Evolutionary conservation across 768 basidiomycete species (phyloP), one percentile per base, ranked within the genome.

Genomic region (Cubamyces lactineus): DNA sequence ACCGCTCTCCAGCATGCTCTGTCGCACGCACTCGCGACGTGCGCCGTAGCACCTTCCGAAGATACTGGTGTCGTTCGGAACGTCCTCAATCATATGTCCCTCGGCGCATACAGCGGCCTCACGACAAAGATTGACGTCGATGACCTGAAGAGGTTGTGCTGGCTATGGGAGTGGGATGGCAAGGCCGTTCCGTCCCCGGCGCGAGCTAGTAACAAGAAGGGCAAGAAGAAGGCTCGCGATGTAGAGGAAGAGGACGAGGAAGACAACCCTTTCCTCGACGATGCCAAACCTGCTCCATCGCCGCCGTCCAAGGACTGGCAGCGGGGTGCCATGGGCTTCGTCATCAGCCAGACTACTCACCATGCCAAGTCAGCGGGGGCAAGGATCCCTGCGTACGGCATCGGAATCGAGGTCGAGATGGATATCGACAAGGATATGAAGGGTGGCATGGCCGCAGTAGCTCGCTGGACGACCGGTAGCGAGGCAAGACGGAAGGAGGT

Each of bases 81-180:
- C 71, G 90, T 94, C 21, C 79, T 94, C 49, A 93, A 91, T 67
- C 86, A 92, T 68, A 71, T 89, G 51, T 88, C 92, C 40, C 73
- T 92, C 49, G 79, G 79, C 52, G 86, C 86, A 26, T 91, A 91
- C 71, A 70, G 84, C 38, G 91, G 89, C 9, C 76, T 93, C 45
- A 76, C 82, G 1, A 81, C 85, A 3, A 82, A 84, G 57, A 86
- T 91, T 65, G 81, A 82, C 34, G 64, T 85, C n/a, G 83, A 87
- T 51, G 92, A 92, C 68, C 77, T 94, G 48, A 84, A 79, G 59
- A 81, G 88, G 61, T 80, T 94, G 19, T 93, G 92, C 74, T 94
- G 92, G 92, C 62, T 94, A 16, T 93, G 92, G 91, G 92, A 94
- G 71, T 94, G 92, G 92, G 86, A 92, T 69, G 81, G 82, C 6